Evolutionary conservation across 108 stramenopile species (phyloP).

Genomic region (Epithemia pelagica): DNA sequence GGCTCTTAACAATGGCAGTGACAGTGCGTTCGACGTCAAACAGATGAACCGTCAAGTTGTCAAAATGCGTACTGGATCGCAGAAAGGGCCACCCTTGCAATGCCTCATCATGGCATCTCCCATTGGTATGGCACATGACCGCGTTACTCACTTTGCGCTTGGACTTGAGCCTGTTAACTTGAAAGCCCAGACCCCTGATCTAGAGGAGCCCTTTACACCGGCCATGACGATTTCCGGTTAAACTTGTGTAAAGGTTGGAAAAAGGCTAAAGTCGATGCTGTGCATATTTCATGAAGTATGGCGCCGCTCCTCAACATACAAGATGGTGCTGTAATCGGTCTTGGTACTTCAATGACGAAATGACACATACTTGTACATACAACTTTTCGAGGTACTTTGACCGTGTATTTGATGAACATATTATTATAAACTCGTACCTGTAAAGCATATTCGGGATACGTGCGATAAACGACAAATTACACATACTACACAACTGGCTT

Average conservation of each 20-base stretch:
- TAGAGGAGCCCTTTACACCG: background rate
- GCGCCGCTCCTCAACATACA: background rate
- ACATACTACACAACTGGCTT: too few species aligned
- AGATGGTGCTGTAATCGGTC: too few species aligned
- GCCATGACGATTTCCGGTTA: background rate
- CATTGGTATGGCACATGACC: background rate
- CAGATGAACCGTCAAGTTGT: background rate
- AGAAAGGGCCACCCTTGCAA: background rate
- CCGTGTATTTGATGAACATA: too few species aligned
- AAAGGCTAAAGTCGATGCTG: too few species aligned
- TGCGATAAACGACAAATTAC: too few species aligned
- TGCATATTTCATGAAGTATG: background rate
- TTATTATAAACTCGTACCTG: too few species aligned
- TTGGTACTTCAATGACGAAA: too few species aligned
- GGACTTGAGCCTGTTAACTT: background rate
- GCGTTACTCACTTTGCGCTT: constrained; percentile 1
- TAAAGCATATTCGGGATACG: too few species aligned
- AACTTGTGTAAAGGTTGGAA: too few species aligned
- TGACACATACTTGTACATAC: too few species aligned
- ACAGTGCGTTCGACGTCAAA: background rate
- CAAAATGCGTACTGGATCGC: background rate
- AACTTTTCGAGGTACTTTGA: too few species aligned
- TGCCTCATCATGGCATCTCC: background rate
- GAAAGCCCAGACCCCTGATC: background rate
- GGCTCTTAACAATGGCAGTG: background rate